phyloP scores from a whole-genome alignment of 345 rosid species.

The Excoecaria agallocha region DNA sequence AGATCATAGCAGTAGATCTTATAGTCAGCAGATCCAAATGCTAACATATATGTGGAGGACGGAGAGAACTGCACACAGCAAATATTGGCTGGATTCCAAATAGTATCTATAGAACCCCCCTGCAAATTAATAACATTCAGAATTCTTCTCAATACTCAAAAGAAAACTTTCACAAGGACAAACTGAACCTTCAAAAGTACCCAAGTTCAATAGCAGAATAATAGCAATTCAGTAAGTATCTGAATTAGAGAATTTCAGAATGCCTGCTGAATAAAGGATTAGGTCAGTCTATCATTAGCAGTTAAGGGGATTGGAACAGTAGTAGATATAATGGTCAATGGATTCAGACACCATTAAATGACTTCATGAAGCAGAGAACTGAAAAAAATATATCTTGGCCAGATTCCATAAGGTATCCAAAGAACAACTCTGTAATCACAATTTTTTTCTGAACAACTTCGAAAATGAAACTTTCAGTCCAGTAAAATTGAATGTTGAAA shows the following conservation, averaged over 20 bases:
- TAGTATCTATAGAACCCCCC: slow-evolving; percentile 15
- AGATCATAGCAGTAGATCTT: slow-evolving; percentile 26
- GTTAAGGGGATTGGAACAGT: not conserved
- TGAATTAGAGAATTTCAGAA: not conserved
- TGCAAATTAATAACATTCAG: not conserved
- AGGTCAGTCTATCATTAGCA: not conserved
- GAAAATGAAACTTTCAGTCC: not conserved
- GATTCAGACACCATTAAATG: slow-evolving; percentile 84
- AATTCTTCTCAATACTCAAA: too few relatives aligned
- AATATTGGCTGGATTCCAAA: slow-evolving; percentile 22
- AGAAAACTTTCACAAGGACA: not conserved
- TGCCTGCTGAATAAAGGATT: not conserved
- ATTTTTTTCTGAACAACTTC: not conserved
- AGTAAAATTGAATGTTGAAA: too few relatives aligned
- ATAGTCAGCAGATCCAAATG: slow-evolving; percentile 23
- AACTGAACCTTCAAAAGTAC: not conserved
- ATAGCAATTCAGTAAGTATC: not conserved
- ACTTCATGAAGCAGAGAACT: slow-evolving; percentile 53
- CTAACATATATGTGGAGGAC: slow-evolving; percentile 5
- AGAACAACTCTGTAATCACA: slow-evolving; percentile 45
- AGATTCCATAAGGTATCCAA: slow-evolving; percentile 52
- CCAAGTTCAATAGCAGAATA: not conserved
- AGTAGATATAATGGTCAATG: slow-evolving; percentile 21
- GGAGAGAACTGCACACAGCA: slow-evolving; percentile 28
- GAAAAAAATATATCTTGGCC: slow-evolving; percentile 78